phyloP scores from a whole-genome alignment of 2,329 filamentous ascomycete genomes.

The Scedosporium boydii region DNA sequence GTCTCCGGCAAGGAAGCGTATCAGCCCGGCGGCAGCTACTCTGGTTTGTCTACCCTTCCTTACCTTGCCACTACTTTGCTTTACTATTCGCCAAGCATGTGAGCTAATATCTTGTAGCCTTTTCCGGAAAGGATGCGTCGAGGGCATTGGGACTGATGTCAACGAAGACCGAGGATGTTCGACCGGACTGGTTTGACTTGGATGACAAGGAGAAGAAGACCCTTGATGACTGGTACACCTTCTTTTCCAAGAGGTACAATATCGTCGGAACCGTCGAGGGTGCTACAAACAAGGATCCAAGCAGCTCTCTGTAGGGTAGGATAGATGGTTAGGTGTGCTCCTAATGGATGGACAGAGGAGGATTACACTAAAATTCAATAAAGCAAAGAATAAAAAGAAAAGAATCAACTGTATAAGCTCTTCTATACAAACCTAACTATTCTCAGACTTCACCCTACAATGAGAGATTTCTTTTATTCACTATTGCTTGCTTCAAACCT shows the following conservation, averaged over 20 bases:
- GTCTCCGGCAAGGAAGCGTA: constrained; percentile 87
- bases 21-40: constrained; percentile 70
- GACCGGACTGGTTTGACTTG: constrained; percentile 73
- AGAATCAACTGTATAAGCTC: no score
- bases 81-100: neutral
- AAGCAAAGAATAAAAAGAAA: neutral
- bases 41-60: constrained; percentile 50
- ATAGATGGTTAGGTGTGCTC: no score
- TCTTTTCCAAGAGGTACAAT: constrained; percentile 96
- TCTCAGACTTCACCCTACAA: no score
- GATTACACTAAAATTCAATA: neutral
- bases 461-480: no score
- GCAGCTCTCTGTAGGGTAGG: neutral
- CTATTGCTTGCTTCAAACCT: no score
- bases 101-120: constrained; percentile 48
- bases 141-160: constrained; percentile 80
- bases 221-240: constrained; percentile 87
- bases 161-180: constrained; percentile 74
- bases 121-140: constrained; percentile 93
- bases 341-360: neutral
- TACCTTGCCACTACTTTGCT: neutral
- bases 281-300: constrained; percentile 43
- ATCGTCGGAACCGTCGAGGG: constrained; percentile 62
- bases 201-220: constrained; percentile 76
- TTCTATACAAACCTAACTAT: no score